These are phyloP conservation scores for Solanum piurae DNA, from an alignment of 257 asterid genomes.

Conservation along the genomic window DNA sequence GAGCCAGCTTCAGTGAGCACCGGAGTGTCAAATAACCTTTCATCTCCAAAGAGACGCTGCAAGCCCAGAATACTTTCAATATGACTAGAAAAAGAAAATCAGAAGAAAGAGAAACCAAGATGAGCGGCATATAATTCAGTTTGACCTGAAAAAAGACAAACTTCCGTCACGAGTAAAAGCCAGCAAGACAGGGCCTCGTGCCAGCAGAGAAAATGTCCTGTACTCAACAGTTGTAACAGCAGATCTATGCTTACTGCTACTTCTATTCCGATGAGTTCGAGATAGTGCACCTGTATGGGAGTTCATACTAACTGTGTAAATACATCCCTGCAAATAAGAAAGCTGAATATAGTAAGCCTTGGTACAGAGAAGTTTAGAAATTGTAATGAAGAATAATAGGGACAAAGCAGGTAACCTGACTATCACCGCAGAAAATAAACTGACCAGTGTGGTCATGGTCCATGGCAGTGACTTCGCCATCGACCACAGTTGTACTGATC, in stretches of 20 bases:
- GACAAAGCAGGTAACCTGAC: slow-evolving; percentile 47
- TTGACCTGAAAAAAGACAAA: slow-evolving; percentile 86
- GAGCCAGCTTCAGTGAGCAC: slow-evolving; percentile 76
- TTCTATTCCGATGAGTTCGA: slow-evolving; percentile 72
- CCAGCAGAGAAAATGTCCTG: slow-evolving; percentile 80
- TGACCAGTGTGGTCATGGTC: slow-evolving; percentile 98
- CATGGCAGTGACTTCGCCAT: slow-evolving; percentile 91
- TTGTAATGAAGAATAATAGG: background rate
- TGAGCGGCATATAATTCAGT: background rate
- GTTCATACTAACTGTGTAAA: slow-evolving; percentile 67
- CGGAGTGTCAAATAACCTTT: slow-evolving; percentile 88
- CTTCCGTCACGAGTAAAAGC: slow-evolving; percentile 81
- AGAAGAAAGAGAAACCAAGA: background rate
- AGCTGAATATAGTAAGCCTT: slow-evolving; percentile 7
- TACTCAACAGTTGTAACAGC: slow-evolving; percentile 81
- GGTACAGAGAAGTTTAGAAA: background rate
- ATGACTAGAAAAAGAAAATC: background rate
- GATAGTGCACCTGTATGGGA: slow-evolving; percentile 71
- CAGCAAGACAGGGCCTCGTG: slow-evolving; percentile 90
- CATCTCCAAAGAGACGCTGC: slow-evolving; percentile 73
- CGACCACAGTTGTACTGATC: slow-evolving; percentile 47
- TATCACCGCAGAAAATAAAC: slow-evolving; percentile 88
- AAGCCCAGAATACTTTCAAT: slow-evolving; percentile 7
- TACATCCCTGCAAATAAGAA: slow-evolving; percentile 55
- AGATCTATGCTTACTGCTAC: slow-evolving; percentile 59